A percentile compares a stretch with the other conserved stretches of the same genome.
Evolutionary conservation across 2,329 filamentous ascomycete genomes (phyloP).

Genomic region (Cryphonectria parasitica): DNA sequence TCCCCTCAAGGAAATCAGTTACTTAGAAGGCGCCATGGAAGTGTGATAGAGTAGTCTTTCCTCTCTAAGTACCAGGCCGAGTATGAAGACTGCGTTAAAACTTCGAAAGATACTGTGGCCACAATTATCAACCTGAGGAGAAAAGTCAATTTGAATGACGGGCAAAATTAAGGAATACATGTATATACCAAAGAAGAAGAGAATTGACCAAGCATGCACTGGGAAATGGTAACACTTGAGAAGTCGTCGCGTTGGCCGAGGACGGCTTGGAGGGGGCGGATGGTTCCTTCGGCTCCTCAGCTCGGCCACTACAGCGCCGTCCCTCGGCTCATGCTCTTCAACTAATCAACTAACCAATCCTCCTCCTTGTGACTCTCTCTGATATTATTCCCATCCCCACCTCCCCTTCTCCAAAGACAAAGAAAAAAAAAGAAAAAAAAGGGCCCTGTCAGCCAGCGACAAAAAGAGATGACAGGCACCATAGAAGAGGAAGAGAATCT

Average conservation of each 20-base stretch:
- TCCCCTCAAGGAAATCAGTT: background rate
- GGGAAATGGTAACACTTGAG: background rate
- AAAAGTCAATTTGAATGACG: too few relatives aligned
- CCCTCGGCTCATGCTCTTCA: background rate
- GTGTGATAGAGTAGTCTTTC: background rate
- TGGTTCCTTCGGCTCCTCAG: background rate
- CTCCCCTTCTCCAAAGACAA: background rate
- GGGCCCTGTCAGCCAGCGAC: background rate
- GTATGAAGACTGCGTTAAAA: background rate
- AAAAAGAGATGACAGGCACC: conserved; percentile 18
- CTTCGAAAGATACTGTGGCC: too few relatives aligned
- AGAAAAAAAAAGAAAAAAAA: too few relatives aligned
- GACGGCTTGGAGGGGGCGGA: background rate
- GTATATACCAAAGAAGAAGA: background rate
- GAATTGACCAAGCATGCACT: background rate
- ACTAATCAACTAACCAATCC: background rate
- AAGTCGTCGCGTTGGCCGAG: background rate
- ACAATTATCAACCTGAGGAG: background rate
- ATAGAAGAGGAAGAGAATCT: conserved; percentile 9
- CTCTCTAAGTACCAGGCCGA: background rate
- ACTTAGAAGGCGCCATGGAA: background rate
- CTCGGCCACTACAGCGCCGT: background rate
- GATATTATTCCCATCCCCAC: background rate
- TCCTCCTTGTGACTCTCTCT: background rate
- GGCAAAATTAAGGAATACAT: too few relatives aligned